A percentile compares a stretch with the other conserved stretches of the same genome.
These are phyloP conservation scores for Toxicodendron radicans DNA, from an alignment of 345 rosid species.

Conservation along the genomic window DNA sequence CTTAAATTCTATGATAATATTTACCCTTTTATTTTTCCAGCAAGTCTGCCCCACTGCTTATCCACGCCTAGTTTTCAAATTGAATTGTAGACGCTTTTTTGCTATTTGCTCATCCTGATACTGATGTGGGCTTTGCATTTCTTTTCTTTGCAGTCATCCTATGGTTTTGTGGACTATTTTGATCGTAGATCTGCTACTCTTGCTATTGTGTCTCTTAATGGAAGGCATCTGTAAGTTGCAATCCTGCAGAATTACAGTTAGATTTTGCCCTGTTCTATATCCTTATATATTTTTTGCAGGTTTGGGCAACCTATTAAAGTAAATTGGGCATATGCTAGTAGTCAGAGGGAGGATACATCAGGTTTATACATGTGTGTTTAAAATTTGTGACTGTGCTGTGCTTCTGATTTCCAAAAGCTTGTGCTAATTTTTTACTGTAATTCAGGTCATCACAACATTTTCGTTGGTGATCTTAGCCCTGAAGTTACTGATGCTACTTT, in stretches of 20 bases:
- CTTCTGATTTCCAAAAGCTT: background rate
- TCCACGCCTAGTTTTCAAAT: background rate
- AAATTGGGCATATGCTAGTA: slow-evolving; percentile 98
- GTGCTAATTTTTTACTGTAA: slow-evolving; percentile 12
- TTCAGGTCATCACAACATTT: slow-evolving; percentile 85
- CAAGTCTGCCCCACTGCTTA: background rate
- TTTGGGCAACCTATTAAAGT: slow-evolving; percentile 99
- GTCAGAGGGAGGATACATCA: slow-evolving; percentile 98
- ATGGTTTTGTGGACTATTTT: slow-evolving; percentile 89
- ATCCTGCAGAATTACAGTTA: background rate
- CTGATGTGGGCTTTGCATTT: slow-evolving; percentile 6
- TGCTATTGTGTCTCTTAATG: slow-evolving; percentile 77
- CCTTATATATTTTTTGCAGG: slow-evolving; percentile 36
- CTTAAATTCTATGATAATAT: background rate
- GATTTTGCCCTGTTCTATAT: slow-evolving; percentile 6
- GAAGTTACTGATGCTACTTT: slow-evolving; percentile 96
- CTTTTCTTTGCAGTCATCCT: slow-evolving; percentile 65
- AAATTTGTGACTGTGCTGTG: background rate
- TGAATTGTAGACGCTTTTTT: background rate
- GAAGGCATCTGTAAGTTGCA: slow-evolving; percentile 77
- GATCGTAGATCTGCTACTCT: slow-evolving; percentile 85
- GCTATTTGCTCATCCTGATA: background rate
- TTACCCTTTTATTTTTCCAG: background rate
- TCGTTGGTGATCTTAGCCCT: slow-evolving; percentile 98
- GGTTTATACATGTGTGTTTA: slow-evolving; percentile 42